Evolutionary conservation across 2,329 filamentous ascomycete species (phyloP).

Genomic region (Monosporascus cannonballus): DNA sequence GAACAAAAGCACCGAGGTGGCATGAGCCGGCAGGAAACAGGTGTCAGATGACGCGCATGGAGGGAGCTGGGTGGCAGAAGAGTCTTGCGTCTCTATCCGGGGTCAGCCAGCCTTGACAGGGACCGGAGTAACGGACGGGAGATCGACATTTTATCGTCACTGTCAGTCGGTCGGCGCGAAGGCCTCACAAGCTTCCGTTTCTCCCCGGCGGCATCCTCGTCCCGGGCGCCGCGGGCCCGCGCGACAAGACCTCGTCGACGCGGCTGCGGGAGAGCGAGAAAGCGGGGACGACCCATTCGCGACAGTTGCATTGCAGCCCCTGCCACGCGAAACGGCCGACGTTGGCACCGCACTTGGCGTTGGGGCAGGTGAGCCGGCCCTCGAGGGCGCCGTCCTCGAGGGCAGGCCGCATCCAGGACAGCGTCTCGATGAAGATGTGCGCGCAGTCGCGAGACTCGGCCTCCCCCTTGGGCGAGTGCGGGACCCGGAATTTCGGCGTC

Average conservation of each 20-base stretch:
- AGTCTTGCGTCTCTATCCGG: not conserved
- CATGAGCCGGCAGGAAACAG: too few relatives aligned
- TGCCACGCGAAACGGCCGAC: constrained; percentile 96
- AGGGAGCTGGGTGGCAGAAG: not conserved
- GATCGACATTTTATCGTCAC: not conserved
- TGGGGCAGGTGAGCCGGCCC: constrained; percentile 80
- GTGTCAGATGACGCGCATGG: too few relatives aligned
- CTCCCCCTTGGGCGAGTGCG: constrained; percentile 44
- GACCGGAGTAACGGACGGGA: not conserved
- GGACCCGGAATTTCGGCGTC: constrained; percentile 55
- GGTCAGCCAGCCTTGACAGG: not conserved
- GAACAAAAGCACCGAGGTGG: too few relatives aligned
- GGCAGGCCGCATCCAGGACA: constrained; percentile 89
- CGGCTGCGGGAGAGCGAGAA: constrained; percentile 79
- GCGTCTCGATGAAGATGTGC: constrained; percentile 84
- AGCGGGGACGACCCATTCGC: constrained; percentile 83
- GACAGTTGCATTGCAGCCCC: constrained; percentile 87
- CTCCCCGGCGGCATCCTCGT: constrained; percentile 50
- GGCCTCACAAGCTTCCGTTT: constrained; percentile 31
- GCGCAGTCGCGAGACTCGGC: constrained; percentile 48
- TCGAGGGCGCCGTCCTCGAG: constrained; percentile 77
- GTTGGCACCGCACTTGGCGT: constrained; percentile 68
- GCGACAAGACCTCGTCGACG: constrained; percentile 61
- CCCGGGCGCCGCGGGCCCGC: constrained; percentile 29
- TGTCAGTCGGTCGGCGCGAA: not conserved